These are phyloP conservation scores for Flaveria trinervia DNA, from an alignment of 129 eudicot genomes.

Conservation along the genomic window DNA sequence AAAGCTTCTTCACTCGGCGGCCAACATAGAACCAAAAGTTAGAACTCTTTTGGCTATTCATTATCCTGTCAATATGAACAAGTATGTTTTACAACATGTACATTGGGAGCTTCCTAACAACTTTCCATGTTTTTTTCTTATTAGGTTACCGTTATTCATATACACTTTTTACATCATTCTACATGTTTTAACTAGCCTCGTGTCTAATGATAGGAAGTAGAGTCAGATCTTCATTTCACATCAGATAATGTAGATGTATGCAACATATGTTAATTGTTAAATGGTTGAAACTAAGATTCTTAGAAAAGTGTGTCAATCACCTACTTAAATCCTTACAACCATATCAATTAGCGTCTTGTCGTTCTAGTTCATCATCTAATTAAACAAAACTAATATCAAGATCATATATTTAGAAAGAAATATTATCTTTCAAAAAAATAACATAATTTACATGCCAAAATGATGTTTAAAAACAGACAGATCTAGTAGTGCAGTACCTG, in stretches of 20 bases:
- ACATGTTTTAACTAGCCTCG: neutral
- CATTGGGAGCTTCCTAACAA: no score
- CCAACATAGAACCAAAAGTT: neutral
- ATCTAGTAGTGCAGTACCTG: conserved; percentile 8
- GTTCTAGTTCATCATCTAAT: neutral
- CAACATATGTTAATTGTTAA: neutral
- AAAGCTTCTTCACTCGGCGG: neutral
- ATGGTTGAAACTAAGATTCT: neutral
- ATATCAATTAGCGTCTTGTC: neutral
- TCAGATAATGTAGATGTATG: neutral
- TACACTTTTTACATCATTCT: neutral
- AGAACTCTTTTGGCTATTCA: neutral
- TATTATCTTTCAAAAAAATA: neutral
- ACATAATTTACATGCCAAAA: neutral
- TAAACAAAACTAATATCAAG: neutral
- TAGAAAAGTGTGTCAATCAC: neutral
- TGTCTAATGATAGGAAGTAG: conserved; percentile 3
- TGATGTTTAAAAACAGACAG: neutral
- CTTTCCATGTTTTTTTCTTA: no score
- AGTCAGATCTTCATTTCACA: neutral
- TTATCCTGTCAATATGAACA: no score
- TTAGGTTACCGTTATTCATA: neutral
- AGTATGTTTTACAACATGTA: no score
- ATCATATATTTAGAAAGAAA: neutral
- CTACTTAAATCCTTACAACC: neutral